phyloP scores from a whole-genome alignment of 768 basidiomycete species.

The Lepiota subincarnata region DNA sequence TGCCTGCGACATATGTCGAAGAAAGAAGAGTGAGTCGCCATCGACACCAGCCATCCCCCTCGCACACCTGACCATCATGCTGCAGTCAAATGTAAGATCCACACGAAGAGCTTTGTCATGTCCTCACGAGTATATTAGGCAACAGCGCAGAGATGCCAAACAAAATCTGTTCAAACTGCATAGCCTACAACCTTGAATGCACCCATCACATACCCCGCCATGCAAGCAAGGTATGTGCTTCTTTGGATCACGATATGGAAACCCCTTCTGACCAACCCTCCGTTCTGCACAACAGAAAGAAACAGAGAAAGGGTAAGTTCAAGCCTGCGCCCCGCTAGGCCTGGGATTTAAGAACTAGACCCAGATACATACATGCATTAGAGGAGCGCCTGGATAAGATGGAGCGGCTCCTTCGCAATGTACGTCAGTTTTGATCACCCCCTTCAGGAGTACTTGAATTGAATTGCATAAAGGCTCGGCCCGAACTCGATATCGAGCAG shows the following conservation, averaged over 20 bases:
- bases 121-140: constrained; percentile 26
- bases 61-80: constrained; percentile 6
- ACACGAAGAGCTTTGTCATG: background rate
- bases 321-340: background rate
- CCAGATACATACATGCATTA: constrained; percentile 26
- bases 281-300: constrained; percentile 24
- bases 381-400: constrained; percentile 28
- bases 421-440: constrained; percentile 11
- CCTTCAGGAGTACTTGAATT: background rate
- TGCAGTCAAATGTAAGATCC: constrained; percentile 35
- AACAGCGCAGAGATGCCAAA: constrained; percentile 58
- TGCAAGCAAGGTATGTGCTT: constrained; percentile 38
- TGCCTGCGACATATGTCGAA: constrained; percentile 45
- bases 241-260: background rate
- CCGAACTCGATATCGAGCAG: constrained; percentile 20
- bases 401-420: constrained; percentile 24
- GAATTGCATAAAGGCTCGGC: constrained; percentile 15
- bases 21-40: constrained; percentile 33
- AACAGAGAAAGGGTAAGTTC: constrained; percentile 29
- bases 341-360: background rate
- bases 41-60: background rate
- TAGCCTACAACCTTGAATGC: constrained; percentile 42
- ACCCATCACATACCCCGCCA: constrained; percentile 48
- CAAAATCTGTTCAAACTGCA: constrained; percentile 56
- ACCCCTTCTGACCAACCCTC: background rate